Evolutionary conservation across 208 protist genomes (phyloP).

Genomic region (Wallacemonas sp.): DNA sequence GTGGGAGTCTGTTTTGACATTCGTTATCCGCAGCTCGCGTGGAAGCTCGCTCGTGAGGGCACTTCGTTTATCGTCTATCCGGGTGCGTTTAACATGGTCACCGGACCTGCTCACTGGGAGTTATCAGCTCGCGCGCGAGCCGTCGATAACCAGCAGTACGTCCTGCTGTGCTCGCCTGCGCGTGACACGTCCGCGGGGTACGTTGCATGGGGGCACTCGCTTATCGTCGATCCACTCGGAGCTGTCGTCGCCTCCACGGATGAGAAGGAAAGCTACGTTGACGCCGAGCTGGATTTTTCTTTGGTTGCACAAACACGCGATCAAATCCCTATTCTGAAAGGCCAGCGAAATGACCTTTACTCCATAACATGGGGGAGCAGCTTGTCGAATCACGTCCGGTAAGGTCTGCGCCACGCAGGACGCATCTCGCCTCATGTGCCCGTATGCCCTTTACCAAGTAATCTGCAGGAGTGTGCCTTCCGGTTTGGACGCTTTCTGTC

Average conservation of each 20-base stretch:
- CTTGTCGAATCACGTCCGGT: constrained; percentile 9
- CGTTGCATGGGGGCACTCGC: constrained; percentile 96
- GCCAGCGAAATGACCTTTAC: constrained; percentile 78
- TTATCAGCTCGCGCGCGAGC: constrained; percentile 88
- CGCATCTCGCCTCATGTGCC: too few relatives aligned
- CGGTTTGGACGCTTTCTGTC: too few relatives aligned
- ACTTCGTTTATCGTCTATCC: constrained; percentile 95
- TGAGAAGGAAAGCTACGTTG: constrained; percentile 60
- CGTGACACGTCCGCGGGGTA: constrained; percentile 87
- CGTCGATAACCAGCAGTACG: constrained; percentile 95
- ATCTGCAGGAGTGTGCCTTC: too few relatives aligned
- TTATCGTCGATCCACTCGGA: constrained; percentile 93
- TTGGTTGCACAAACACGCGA: constrained; percentile 38
- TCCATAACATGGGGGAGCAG: constrained; percentile 45
- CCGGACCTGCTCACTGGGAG: constrained; percentile 98
- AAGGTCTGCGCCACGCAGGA: too few relatives aligned
- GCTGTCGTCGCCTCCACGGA: constrained; percentile 62
- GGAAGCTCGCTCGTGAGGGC: constrained; percentile 59
- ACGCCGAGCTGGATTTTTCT: constrained; percentile 66
- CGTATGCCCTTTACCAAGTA: too few relatives aligned
- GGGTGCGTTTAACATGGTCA: constrained; percentile 99
- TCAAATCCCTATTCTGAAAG: constrained; percentile 78
- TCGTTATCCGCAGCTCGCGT: constrained; percentile 95
- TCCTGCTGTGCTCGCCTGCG: constrained; percentile 94
- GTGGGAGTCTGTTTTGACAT: constrained; percentile 99